Conservation (phyloP, 306 rosid genomes). For the barrel medic (Medicago truncatula) region MtrunA17r5.0-ANR NC_053048.1:40036501-40037000, state of each 20-base stretch:
- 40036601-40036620: constrained; percentile 33
- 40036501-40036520: constrained; percentile 12
- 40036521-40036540: constrained; percentile 21
- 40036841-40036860: constrained; percentile 6
- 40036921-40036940: constrained; percentile 44
- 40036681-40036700: constrained; percentile 41
- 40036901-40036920: constrained; percentile 37
- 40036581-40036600: constrained; percentile 34
- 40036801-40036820: constrained; percentile 35
- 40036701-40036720: constrained; percentile 21
- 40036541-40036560: constrained; percentile 16
- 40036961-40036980: constrained; percentile 46
- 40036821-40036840: constrained; percentile 33
- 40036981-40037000: constrained; percentile 9
- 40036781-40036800: constrained; percentile 34
- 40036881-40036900: constrained; percentile 34
- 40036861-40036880: constrained; percentile 26
- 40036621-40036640: constrained; percentile 27
- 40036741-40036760: constrained; percentile 42
- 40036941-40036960: constrained; percentile 47
- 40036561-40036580: neutral
- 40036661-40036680: constrained; percentile 28
- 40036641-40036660: constrained; percentile 41
- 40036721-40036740: constrained; percentile 36
- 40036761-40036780: constrained; percentile 31